Evolutionary conservation across 768 basidiomycete genomes (phyloP).

Genomic region (Lentinula aciculospora): DNA sequence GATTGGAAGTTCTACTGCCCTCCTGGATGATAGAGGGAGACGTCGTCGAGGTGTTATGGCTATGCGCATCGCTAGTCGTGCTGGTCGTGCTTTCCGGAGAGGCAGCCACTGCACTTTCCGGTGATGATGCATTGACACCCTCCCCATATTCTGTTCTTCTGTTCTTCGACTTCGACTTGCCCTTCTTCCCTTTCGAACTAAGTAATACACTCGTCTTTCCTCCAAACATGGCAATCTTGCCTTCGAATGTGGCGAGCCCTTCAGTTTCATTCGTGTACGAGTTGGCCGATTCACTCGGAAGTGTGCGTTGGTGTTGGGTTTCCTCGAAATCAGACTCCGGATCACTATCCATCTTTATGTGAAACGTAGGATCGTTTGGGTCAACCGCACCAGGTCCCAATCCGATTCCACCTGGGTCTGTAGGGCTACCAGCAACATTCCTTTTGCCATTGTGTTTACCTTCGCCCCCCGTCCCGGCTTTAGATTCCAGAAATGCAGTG

Average conservation of each 20-base stretch:
- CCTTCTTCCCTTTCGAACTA: background rate
- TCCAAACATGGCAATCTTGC: constrained; percentile 4
- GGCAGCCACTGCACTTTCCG: background rate
- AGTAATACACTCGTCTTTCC: background rate
- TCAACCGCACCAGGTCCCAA: background rate
- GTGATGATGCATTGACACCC: background rate
- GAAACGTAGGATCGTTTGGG: background rate
- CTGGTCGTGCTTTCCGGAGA: constrained; percentile 2
- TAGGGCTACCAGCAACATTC: no score
- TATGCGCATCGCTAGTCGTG: background rate
- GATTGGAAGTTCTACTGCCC: background rate
- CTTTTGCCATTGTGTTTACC: background rate
- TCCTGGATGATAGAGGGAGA: background rate
- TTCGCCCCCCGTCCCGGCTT: background rate
- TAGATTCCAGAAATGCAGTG: constrained; percentile 1
- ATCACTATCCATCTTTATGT: background rate
- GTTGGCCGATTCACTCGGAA: background rate
- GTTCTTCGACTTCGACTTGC: background rate
- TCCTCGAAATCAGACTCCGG: constrained; percentile 1
- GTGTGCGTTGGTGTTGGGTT: background rate
- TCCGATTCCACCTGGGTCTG: background rate
- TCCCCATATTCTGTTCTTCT: background rate
- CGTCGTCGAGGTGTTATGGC: background rate
- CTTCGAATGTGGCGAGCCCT: background rate
- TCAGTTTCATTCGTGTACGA: background rate